Evolutionary conservation across 2,329 filamentous ascomycete genomes (phyloP).

Genomic region (Claviceps sp.): DNA sequence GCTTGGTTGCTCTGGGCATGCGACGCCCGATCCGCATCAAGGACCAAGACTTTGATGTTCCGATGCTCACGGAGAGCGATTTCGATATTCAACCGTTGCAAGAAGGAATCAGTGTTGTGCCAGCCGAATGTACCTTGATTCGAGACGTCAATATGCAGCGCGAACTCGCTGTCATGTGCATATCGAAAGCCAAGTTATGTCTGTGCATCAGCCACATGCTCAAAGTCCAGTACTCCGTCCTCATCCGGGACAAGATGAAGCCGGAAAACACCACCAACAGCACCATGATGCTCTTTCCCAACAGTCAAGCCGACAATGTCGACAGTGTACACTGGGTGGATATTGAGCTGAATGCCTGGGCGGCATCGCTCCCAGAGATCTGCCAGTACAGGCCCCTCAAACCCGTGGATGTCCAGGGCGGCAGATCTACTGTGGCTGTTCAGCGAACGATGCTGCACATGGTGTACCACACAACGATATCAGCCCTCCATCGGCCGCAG

Average conservation of each 20-base stretch:
- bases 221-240: slow-evolving; percentile 80
- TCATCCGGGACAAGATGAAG: slow-evolving; percentile 70
- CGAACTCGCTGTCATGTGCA: slow-evolving; percentile 75
- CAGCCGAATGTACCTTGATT: slow-evolving; percentile 55
- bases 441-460: slow-evolving; percentile 84
- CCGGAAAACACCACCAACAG: slow-evolving; percentile 62
- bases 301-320: slow-evolving; percentile 71
- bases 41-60: slow-evolving; percentile 85
- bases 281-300: slow-evolving; percentile 83
- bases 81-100: slow-evolving; percentile 65
- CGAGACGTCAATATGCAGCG: slow-evolving; percentile 61
- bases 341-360: slow-evolving; percentile 65
- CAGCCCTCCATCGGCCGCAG: slow-evolving; percentile 80
- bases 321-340: slow-evolving; percentile 72
- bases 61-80: slow-evolving; percentile 73
- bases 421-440: slow-evolving; percentile 46
- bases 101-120: slow-evolving; percentile 54
- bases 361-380: slow-evolving; percentile 53
- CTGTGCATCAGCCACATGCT: slow-evolving; percentile 82
- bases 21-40: slow-evolving; percentile 83
- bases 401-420: slow-evolving; percentile 42
- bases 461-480: slow-evolving; percentile 85
- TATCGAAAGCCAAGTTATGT: slow-evolving; percentile 82
- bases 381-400: slow-evolving; percentile 53
- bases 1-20: slow-evolving; percentile 87